Conservation (phyloP, 257 asterid species). For the Plectranthus barbatus region DNA sequence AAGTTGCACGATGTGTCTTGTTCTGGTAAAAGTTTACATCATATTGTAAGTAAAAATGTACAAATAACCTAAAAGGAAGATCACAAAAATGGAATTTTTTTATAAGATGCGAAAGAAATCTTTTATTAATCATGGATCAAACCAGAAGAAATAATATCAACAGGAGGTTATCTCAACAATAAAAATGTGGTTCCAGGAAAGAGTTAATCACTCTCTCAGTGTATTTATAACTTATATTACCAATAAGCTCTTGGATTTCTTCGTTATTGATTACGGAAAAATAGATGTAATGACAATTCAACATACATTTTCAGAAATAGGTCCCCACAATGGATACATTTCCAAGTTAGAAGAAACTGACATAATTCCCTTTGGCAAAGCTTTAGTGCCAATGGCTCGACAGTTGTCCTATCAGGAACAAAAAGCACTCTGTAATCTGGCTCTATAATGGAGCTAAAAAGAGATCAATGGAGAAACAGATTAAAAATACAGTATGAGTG, state of each 20-base stretch:
- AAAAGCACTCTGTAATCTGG: background rate
- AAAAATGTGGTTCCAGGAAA: background rate
- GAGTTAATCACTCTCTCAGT: background rate
- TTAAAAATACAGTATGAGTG: background rate
- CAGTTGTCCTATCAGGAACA: slow-evolving; percentile 42
- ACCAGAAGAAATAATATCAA: background rate
- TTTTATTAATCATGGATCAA: too few species aligned
- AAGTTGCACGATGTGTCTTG: slow-evolving; percentile 22
- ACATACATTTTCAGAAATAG: slow-evolving; percentile 39
- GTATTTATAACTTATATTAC: background rate
- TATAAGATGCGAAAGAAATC: background rate
- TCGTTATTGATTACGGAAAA: background rate
- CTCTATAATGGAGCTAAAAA: background rate
- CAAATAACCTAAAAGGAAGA: background rate
- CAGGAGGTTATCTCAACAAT: background rate
- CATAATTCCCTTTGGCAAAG: slow-evolving; percentile 70
- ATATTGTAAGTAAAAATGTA: slow-evolving; percentile 8
- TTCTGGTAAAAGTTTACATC: slow-evolving; percentile 29
- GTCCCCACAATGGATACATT: slow-evolving; percentile 72
- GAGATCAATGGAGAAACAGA: background rate
- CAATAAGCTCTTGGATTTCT: background rate
- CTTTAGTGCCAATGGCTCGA: slow-evolving; percentile 49
- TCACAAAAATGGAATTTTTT: background rate
- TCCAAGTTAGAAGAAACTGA: slow-evolving; percentile 56
- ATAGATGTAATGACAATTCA: slow-evolving; percentile 5